phyloP scores from a whole-genome alignment of 768 basidiomycete genomes.

The Pseudohyphozyma bogoriensis region DNA sequence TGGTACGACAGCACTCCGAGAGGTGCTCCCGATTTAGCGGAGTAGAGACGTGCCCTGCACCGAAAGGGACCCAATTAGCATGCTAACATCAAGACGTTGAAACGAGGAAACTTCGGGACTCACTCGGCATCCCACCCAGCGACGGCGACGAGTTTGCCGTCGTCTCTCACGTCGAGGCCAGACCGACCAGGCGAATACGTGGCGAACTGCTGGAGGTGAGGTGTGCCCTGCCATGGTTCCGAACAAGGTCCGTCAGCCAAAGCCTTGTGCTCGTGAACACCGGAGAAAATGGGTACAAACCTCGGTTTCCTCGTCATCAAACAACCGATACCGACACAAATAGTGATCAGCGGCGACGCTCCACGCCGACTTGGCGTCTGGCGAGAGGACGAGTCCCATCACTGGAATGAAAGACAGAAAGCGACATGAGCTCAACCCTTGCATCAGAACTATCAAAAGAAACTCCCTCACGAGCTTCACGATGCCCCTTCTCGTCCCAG shows the following conservation, averaged over 20 bases:
- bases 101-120: constrained; percentile 36
- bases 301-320: constrained; percentile 7
- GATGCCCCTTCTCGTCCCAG: constrained; percentile 39
- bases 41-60: constrained; percentile 66
- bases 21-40: constrained; percentile 64
- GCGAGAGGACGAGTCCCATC: constrained; percentile 29
- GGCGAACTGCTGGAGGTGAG: neutral
- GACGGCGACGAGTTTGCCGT: constrained; percentile 70
- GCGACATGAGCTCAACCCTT: too few relatives aligned
- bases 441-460: neutral
- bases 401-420: too few relatives aligned
- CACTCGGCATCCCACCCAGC: constrained; percentile 94
- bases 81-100: neutral
- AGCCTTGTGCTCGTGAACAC: too few relatives aligned
- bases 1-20: constrained; percentile 80
- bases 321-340: constrained; percentile 28
- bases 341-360: constrained; percentile 32
- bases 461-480: constrained; percentile 41
- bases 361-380: constrained; percentile 16
- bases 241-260: too few relatives aligned
- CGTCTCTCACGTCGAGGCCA: constrained; percentile 60
- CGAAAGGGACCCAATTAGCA: neutral
- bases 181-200: constrained; percentile 19
- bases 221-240: too few relatives aligned
- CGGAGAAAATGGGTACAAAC: too few relatives aligned